Conservation (phyloP, 441 rosid genomes). For the Breynia disticha region DNA sequence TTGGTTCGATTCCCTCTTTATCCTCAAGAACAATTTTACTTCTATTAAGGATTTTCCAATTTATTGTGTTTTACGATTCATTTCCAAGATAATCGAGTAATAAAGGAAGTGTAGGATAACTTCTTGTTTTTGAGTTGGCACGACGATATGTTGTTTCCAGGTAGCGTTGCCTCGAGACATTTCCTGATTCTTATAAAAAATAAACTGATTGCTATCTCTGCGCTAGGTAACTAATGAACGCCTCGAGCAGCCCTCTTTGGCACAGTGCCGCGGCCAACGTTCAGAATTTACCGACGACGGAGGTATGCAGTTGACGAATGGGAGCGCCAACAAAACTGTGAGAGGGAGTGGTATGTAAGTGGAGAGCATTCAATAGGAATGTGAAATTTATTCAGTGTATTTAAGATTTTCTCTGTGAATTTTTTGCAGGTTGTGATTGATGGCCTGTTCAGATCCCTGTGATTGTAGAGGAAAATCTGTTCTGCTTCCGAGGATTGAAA, state of each 20-base stretch:
- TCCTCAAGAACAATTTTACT: background rate
- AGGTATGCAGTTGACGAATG: conserved; percentile 17
- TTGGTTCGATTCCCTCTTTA: conserved; percentile 3
- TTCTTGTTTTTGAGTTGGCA: too few species aligned
- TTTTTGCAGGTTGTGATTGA: conserved; percentile 21
- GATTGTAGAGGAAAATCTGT: conserved; percentile 10
- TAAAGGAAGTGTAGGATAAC: too few species aligned
- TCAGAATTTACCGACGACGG: conserved; percentile 18
- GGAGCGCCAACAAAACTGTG: conserved; percentile 18
- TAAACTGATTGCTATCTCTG: conserved; percentile 20
- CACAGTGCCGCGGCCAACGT: conserved; percentile 21
- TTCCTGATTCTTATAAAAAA: conserved; percentile 2
- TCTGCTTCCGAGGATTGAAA: conserved; percentile 1
- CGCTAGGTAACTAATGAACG: conserved; percentile 21
- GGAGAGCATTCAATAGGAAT: background rate
- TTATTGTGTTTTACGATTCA: too few species aligned
- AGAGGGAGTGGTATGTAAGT: conserved; percentile 18
- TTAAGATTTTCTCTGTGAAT: conserved; percentile 4
- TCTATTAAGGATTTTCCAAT: too few species aligned
- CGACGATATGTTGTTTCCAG: background rate
- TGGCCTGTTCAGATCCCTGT: conserved; percentile 3
- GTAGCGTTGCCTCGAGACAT: background rate
- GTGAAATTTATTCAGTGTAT: background rate
- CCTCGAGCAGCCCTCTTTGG: conserved; percentile 24
- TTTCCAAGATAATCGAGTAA: too few species aligned